These are phyloP conservation scores for Trebouxia sp. DNA, from an alignment of 139 green algal species.

Conservation along the genomic window DNA sequence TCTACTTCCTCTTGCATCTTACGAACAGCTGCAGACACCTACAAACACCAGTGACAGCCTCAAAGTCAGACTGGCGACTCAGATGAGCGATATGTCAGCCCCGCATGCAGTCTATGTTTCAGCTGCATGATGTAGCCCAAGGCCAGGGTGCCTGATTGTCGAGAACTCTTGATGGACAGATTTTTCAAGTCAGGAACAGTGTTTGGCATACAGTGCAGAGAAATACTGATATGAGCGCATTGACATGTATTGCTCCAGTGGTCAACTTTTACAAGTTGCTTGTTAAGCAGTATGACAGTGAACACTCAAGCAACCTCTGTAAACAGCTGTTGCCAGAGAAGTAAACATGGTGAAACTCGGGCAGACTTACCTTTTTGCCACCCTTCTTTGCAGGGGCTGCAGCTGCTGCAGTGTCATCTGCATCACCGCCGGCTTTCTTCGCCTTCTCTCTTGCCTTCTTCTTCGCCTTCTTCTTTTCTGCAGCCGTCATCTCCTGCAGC, in stretches of 20 bases:
- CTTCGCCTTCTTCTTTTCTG: conserved; percentile 58
- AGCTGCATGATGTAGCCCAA: too few relatives aligned
- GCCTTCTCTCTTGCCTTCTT: conserved; percentile 72
- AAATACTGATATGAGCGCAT: neutral
- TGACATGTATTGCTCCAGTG: neutral
- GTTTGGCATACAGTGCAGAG: neutral
- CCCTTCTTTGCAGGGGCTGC: conserved; percentile 53
- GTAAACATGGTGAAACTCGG: conserved; percentile 40
- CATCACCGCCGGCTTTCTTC: conserved; percentile 44
- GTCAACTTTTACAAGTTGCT: too few relatives aligned
- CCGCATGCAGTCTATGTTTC: too few relatives aligned
- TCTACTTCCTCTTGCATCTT: conserved; percentile 81
- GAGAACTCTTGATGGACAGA: neutral
- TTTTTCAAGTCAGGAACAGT: neutral
- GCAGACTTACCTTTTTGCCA: conserved; percentile 59
- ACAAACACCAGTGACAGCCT: conserved; percentile 18
- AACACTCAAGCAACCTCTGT: too few relatives aligned
- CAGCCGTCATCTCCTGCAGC: conserved; percentile 51
- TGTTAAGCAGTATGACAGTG: too few relatives aligned
- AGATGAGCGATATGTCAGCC: too few relatives aligned
- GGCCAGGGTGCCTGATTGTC: neutral
- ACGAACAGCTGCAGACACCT: conserved; percentile 68
- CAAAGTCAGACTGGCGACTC: too few relatives aligned
- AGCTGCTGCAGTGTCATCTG: conserved; percentile 26
- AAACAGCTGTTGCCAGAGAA: too few relatives aligned